These are phyloP conservation scores for Skeletonema grethae DNA, from an alignment of 108 stramenopile genomes.

Conservation along the genomic window DNA sequence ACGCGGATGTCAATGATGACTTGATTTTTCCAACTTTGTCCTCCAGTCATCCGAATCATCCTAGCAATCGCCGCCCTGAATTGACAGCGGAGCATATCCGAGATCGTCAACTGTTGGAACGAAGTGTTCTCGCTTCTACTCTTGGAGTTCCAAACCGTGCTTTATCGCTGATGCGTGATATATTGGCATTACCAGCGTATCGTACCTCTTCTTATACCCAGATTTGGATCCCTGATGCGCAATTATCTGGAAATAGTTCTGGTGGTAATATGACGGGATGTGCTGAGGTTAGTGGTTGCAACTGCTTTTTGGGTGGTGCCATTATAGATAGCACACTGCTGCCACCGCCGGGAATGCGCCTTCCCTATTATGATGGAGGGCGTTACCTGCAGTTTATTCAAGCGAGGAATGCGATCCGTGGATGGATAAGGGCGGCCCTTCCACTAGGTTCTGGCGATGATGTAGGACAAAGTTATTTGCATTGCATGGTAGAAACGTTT, in stretches of 20 bases:
- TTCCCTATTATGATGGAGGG: constrained; percentile 76
- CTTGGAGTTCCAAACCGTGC: constrained; percentile 84
- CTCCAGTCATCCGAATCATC: background rate
- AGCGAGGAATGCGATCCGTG: constrained; percentile 79
- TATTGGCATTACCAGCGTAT: constrained; percentile 77
- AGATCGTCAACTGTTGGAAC: constrained; percentile 52
- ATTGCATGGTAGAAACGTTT: constrained; percentile 67
- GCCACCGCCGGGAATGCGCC: constrained; percentile 70
- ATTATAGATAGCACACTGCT: constrained; percentile 80
- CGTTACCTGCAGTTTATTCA: constrained; percentile 79
- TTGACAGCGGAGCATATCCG: constrained; percentile 16
- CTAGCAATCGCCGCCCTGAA: constrained; percentile 8
- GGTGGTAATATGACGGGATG: constrained; percentile 73
- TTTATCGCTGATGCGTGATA: constrained; percentile 83
- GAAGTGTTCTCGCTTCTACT: constrained; percentile 58
- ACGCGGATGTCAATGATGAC: constrained; percentile 54
- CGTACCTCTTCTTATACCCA: constrained; percentile 83
- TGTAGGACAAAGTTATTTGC: constrained; percentile 83
- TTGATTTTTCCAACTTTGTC: constrained; percentile 19
- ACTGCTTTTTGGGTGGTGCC: constrained; percentile 83
- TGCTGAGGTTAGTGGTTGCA: constrained; percentile 73
- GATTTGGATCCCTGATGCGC: constrained; percentile 87
- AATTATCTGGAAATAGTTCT: constrained; percentile 72
- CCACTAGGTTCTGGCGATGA: constrained; percentile 80
- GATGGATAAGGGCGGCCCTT: constrained; percentile 77